Evolutionary conservation across 2,329 filamentous ascomycete species (phyloP).

Genomic region (Fusarium sterilihyphosum): DNA sequence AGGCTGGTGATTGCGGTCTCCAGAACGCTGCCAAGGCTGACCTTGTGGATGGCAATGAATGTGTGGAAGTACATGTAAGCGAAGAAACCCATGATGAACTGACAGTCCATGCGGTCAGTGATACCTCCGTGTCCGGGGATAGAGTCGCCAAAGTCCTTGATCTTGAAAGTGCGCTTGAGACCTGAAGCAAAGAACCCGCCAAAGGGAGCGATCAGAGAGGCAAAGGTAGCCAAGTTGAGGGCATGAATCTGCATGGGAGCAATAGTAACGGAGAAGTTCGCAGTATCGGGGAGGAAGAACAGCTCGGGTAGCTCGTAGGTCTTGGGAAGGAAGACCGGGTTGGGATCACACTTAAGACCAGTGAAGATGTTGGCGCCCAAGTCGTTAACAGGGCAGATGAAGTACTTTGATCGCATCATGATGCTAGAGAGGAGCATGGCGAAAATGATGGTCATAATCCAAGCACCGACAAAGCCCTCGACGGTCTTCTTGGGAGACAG

Average conservation of each 20-base stretch:
- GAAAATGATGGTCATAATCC: conserved; percentile 93
- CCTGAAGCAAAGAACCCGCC: conserved; percentile 98
- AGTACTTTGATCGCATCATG: conserved; percentile 92
- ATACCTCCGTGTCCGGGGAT: conserved; percentile 98
- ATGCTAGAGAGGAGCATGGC: conserved; percentile 84
- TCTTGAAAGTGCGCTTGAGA: conserved; percentile 98
- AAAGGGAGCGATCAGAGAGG: conserved; percentile 95
- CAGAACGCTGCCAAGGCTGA: conserved; percentile 85
- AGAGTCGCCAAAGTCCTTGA: conserved; percentile 99
- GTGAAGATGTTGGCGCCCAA: conserved; percentile 93
- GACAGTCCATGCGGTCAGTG: conserved; percentile 99
- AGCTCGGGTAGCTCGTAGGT: conserved; percentile 78
- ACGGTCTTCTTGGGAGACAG: conserved; percentile 99
- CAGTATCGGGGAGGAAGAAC: conserved; percentile 72
- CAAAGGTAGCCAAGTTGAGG: conserved; percentile 89
- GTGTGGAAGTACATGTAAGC: conserved; percentile 98
- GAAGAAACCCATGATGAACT: conserved; percentile 99
- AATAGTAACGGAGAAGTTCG: conserved; percentile 73
- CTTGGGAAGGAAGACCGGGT: conserved; percentile 87
- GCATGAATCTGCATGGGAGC: conserved; percentile 95
- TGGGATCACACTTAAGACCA: conserved; percentile 87
- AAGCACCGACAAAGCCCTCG: conserved; percentile 95
- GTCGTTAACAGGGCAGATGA: conserved; percentile 97
- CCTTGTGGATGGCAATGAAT: conserved; percentile 91
- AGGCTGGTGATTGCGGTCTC: conserved; percentile 93